These are phyloP conservation scores for Flaveria trinervia DNA, from an alignment of 129 eudicot genomes.

Conservation along the genomic window DNA sequence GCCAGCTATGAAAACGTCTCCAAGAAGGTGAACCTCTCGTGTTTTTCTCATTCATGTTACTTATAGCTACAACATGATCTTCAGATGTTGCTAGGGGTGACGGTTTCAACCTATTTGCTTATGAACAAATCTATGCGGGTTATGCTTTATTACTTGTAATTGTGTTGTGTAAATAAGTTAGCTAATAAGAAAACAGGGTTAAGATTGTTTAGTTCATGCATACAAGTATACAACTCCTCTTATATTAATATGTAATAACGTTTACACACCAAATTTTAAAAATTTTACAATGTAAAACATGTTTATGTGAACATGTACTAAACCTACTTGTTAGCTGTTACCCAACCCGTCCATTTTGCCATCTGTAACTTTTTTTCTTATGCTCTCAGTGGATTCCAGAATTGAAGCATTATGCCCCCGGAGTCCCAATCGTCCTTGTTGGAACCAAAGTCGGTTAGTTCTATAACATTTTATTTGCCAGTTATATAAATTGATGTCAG, in stretches of 20 bases:
- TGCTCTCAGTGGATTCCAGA: slow-evolving; percentile 57
- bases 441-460: slow-evolving; percentile 58
- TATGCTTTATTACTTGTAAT: neutral
- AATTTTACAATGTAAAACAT: neutral
- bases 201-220: neutral
- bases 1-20: slow-evolving; percentile 59
- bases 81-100: neutral
- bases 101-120: neutral
- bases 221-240: neutral
- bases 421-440: slow-evolving; percentile 57
- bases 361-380: slow-evolving; percentile 5
- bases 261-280: no score
- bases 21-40: slow-evolving; percentile 40
- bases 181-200: neutral
- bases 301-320: neutral
- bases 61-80: neutral
- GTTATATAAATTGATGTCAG: neutral
- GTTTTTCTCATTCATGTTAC: neutral
- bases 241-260: neutral
- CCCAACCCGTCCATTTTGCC: neutral
- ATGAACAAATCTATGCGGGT: neutral
- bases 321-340: neutral
- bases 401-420: slow-evolving; percentile 58
- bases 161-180: neutral
- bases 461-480: neutral